Percentiles rank a stretch among this genome's conserved stretches.
phyloP scores from a whole-genome alignment of 495 filamentous ascomycete genomes.

The Neurospora terricola region DNA sequence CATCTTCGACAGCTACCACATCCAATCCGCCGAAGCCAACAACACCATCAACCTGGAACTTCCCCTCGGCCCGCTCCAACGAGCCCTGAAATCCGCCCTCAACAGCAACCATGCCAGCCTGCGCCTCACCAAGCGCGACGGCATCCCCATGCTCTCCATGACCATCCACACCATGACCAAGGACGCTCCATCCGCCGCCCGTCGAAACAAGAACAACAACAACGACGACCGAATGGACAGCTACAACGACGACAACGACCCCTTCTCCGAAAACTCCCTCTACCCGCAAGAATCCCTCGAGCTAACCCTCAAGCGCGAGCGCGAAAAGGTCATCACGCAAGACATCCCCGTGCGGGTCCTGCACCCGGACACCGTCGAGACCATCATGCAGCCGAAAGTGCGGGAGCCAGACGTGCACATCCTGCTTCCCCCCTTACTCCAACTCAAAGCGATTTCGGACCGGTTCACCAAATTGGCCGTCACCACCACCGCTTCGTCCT shows the following conservation, averaged over 20 bases:
- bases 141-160: slow-evolving; percentile 70
- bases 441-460: slow-evolving; percentile 85
- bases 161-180: slow-evolving; percentile 63
- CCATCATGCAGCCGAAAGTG: slow-evolving; percentile 79
- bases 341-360: slow-evolving; percentile 91
- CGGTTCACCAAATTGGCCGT: slow-evolving; percentile 74
- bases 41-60: slow-evolving; percentile 95
- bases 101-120: slow-evolving; percentile 67
- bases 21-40: slow-evolving; percentile 68
- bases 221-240: slow-evolving; percentile 10
- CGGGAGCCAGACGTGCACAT: slow-evolving; percentile 93
- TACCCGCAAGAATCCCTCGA: slow-evolving; percentile 40
- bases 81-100: slow-evolving; percentile 76
- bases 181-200: slow-evolving; percentile 12
- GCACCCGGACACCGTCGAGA: slow-evolving; percentile 65
- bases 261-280: slow-evolving; percentile 23
- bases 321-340: slow-evolving; percentile 87
- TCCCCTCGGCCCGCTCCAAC: slow-evolving; percentile 67
- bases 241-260: slow-evolving; percentile 21
- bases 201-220: slow-evolving; percentile 13
- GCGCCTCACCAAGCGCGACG: slow-evolving; percentile 86
- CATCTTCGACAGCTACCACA: slow-evolving; percentile 80
- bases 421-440: slow-evolving; percentile 68
- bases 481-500: slow-evolving; percentile 16
- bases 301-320: slow-evolving; percentile 44